Evolutionary conservation across 1,284 basidiomycete genomes (phyloP).

Genomic region (Kalmanozyma brasiliensis): DNA sequence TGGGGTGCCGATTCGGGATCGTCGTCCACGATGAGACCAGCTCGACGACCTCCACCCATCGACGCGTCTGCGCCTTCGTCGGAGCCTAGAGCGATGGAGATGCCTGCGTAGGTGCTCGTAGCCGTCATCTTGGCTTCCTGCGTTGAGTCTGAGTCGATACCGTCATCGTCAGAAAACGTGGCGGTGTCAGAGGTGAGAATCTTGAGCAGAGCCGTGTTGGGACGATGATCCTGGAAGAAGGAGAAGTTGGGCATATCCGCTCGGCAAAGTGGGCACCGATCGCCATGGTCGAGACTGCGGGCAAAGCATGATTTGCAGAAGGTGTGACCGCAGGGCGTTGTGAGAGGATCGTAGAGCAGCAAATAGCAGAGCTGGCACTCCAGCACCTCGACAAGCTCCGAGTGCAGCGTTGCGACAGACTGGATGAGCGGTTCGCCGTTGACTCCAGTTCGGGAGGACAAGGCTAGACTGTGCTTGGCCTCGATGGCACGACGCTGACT

Average conservation of each 20-base stretch:
- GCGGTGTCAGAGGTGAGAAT: slow-evolving; percentile 50
- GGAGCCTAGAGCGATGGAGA: slow-evolving; percentile 17
- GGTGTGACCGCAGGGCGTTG: slow-evolving; percentile 93
- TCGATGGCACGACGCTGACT: slow-evolving; percentile 12
- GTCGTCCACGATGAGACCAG: slow-evolving; percentile 35
- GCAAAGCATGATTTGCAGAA: slow-evolving; percentile 90
- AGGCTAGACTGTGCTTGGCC: slow-evolving; percentile 34
- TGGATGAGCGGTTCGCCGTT: slow-evolving; percentile 46
- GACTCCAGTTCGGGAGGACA: slow-evolving; percentile 24
- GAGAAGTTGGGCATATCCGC: slow-evolving; percentile 78
- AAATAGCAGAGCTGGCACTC: slow-evolving; percentile 91
- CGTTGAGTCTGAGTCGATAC: slow-evolving; percentile 28
- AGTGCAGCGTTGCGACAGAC: slow-evolving; percentile 49
- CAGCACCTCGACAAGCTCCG: slow-evolving; percentile 77
- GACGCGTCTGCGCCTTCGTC: not conserved
- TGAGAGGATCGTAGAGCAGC: slow-evolving; percentile 84
- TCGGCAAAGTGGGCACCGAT: slow-evolving; percentile 85
- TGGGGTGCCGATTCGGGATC: slow-evolving; percentile 38
- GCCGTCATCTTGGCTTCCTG: slow-evolving; percentile 15
- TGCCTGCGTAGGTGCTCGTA: slow-evolving; percentile 21
- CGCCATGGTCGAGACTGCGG: slow-evolving; percentile 85
- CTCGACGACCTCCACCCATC: not conserved
- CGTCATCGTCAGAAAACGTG: slow-evolving; percentile 43
- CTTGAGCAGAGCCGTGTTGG: slow-evolving; percentile 47
- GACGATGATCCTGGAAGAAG: slow-evolving; percentile 79